A percentile compares a stretch with the other conserved stretches of the same genome.
These are phyloP conservation scores for Phytophthora meadii DNA, from an alignment of 352 stramenopile genomes.

Conservation along the genomic window DNA sequence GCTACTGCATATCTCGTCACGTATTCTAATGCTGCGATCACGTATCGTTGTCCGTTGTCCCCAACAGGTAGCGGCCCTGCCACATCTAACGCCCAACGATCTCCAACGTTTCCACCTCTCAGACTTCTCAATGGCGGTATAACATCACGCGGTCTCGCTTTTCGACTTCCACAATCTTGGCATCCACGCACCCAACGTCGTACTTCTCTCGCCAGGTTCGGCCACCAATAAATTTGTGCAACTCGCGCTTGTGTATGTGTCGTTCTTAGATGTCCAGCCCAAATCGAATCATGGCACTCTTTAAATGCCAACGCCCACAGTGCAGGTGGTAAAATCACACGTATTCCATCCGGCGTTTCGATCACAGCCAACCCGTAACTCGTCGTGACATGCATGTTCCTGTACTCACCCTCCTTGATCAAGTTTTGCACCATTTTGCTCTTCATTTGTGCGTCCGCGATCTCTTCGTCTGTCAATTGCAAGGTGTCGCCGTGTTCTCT, in stretches of 20 bases:
- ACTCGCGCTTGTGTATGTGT: neutral
- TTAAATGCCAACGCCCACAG: neutral
- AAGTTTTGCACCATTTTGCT: neutral
- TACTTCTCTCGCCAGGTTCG: neutral
- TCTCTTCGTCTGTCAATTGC: neutral
- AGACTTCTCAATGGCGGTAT: conserved; percentile 5
- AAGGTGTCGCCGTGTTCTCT: neutral
- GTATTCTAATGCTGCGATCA: neutral
- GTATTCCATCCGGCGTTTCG: neutral
- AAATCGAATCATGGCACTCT: neutral
- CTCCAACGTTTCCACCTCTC: neutral
- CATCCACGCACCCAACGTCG: neutral
- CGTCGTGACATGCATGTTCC: neutral
- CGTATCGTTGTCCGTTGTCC: neutral
- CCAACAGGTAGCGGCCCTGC: neutral
- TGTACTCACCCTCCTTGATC: neutral
- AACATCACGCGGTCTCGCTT: neutral
- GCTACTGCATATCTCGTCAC: neutral
- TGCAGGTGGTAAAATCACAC: neutral
- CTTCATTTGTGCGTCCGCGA: neutral
- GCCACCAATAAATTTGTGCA: neutral
- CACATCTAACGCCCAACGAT: neutral
- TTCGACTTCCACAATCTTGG: neutral
- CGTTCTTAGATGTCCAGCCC: neutral
- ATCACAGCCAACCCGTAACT: too few species aligned